Evolutionary conservation across 768 basidiomycete genomes (phyloP).

Genomic region (Lactarius tabidus): DNA sequence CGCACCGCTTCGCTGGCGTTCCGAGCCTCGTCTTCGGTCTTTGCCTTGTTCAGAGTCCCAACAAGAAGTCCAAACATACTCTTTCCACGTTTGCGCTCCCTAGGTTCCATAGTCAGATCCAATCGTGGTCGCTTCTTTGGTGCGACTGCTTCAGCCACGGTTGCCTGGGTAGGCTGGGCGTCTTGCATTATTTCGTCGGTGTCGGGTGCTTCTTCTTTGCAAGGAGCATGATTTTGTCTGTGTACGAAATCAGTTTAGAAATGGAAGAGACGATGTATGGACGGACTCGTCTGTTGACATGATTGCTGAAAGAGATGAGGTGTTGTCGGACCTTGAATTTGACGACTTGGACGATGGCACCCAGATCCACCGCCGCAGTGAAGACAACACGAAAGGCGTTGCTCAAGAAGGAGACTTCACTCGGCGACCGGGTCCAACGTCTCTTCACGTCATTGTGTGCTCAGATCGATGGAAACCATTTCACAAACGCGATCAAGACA

Average conservation of each 20-base stretch:
- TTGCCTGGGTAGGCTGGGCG: constrained; percentile 26
- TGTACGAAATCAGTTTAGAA: background rate
- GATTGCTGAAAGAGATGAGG: constrained; percentile 2
- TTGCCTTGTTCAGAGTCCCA: constrained; percentile 83
- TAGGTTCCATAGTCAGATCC: constrained; percentile 51
- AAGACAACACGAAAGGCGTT: constrained; percentile 26
- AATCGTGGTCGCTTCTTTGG: constrained; percentile 67
- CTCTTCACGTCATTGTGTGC: constrained; percentile 77
- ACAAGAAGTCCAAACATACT: constrained; percentile 82
- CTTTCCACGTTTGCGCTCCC: constrained; percentile 81
- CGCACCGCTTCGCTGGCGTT: constrained; percentile 80
- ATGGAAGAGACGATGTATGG: constrained; percentile 1
- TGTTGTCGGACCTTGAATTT: constrained; percentile 21
- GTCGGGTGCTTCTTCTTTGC: constrained; percentile 17
- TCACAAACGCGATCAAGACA: constrained; percentile 81
- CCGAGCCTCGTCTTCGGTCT: constrained; percentile 80
- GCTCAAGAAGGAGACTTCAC: constrained; percentile 33
- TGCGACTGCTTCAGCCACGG: constrained; percentile 30
- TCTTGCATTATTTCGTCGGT: constrained; percentile 27
- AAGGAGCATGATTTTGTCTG: constrained; percentile 8
- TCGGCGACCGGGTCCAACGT: constrained; percentile 43
- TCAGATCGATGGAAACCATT: constrained; percentile 88
- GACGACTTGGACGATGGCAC: constrained; percentile 9
- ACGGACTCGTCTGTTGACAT: constrained; percentile 28
- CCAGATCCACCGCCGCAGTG: constrained; percentile 16